Evolutionary conservation across 1,284 basidiomycete species (phyloP).

Genomic region (Xerocomus tenax): DNA sequence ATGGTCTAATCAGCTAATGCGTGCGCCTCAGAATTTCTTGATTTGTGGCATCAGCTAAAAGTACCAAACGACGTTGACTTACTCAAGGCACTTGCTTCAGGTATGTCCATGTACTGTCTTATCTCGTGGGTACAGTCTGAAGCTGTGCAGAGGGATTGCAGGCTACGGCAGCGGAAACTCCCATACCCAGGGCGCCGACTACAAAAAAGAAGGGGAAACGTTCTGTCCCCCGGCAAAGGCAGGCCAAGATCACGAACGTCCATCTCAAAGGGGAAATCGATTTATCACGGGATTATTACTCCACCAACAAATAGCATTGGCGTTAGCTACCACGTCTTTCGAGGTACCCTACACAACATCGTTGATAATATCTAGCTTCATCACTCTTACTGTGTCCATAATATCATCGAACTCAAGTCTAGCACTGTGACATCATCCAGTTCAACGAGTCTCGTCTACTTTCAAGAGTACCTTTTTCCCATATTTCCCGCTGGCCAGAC

Average conservation of each 20-base stretch:
- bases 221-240: conserved; percentile 63
- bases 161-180: conserved; percentile 52
- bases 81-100: conserved; percentile 63
- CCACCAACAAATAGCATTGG: conserved; percentile 17
- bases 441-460: conserved; percentile 33
- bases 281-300: conserved; percentile 62
- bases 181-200: conserved; percentile 46
- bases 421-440: neutral
- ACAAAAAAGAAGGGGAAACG: conserved; percentile 79
- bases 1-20: neutral
- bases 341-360: neutral
- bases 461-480: conserved; percentile 67
- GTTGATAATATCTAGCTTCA: neutral
- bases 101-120: conserved; percentile 29
- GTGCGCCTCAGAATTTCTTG: conserved; percentile 63
- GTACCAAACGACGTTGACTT: conserved; percentile 81
- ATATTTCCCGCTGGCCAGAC: conserved; percentile 45
- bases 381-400: neutral
- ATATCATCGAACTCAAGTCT: neutral
- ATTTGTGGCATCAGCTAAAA: conserved; percentile 77
- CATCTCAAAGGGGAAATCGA: conserved; percentile 81
- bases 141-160: conserved; percentile 59
- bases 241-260: conserved; percentile 77
- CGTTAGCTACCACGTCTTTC: neutral
- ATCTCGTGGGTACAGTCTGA: neutral